These are phyloP conservation scores for Dothideomycetes sp. DNA, from an alignment of 2,329 filamentous ascomycete genomes.

Conservation along the genomic window DNA sequence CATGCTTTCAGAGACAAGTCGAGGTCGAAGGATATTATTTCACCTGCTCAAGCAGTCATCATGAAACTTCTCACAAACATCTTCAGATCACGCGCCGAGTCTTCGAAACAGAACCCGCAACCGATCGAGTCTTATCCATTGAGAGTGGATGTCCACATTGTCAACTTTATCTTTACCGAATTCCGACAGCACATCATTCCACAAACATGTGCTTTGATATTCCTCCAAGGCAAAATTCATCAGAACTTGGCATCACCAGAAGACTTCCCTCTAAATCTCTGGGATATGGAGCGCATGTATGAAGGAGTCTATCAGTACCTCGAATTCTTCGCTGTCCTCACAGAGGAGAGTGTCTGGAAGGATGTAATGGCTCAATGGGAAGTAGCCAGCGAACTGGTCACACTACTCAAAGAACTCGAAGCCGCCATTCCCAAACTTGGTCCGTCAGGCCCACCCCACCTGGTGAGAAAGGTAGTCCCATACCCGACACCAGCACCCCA, in stretches of 20 bases:
- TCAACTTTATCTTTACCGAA: slow-evolving; percentile 86
- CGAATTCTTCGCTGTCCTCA: slow-evolving; percentile 84
- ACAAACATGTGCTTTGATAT: slow-evolving; percentile 88
- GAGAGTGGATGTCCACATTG: slow-evolving; percentile 53
- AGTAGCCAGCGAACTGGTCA: slow-evolving; percentile 78
- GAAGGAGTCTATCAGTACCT: slow-evolving; percentile 91
- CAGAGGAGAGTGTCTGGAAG: slow-evolving; percentile 75
- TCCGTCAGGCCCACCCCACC: slow-evolving; percentile 31
- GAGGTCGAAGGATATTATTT: slow-evolving; percentile 83
- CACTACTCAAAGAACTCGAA: slow-evolving; percentile 78
- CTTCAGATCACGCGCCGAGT: slow-evolving; percentile 55
- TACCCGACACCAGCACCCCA: slow-evolving; percentile 8
- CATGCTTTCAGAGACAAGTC: slow-evolving; percentile 66
- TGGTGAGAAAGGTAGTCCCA: no score
- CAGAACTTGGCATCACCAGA: slow-evolving; percentile 64
- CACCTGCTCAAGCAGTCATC: slow-evolving; percentile 85
- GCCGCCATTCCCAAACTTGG: slow-evolving; percentile 72
- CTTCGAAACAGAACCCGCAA: slow-evolving; percentile 23
- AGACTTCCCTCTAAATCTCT: slow-evolving; percentile 88
- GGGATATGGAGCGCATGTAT: slow-evolving; percentile 96
- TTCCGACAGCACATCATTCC: slow-evolving; percentile 89
- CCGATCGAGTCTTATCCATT: slow-evolving; percentile 23
- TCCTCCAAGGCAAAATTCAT: slow-evolving; percentile 82
- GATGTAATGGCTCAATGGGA: slow-evolving; percentile 86
- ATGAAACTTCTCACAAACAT: slow-evolving; percentile 86